Percentiles rank a stretch among this genome's conserved stretches.
Evolutionary conservation across 306 rosid genomes (phyloP).

Genomic region (Castanopsis chinensis): DNA sequence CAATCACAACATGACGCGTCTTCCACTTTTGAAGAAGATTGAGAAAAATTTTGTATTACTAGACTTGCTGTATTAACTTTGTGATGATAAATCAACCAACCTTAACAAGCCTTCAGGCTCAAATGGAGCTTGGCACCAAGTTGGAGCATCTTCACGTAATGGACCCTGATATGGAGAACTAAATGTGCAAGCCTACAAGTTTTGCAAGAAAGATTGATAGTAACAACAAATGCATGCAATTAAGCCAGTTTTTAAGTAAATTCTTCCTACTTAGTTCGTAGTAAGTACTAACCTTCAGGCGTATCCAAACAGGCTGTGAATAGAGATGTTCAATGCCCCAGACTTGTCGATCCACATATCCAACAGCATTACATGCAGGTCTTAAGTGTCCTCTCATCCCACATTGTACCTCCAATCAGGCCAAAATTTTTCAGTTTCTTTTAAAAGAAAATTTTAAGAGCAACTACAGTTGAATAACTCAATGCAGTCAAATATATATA

Average conservation of each 20-base stretch:
- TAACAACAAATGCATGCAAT: neutral
- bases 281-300: slow-evolving; percentile 50
- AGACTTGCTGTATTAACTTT: no score
- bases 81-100: slow-evolving; percentile 17
- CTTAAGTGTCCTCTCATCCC: slow-evolving; percentile 90
- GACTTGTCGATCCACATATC: slow-evolving; percentile 74
- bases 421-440: neutral
- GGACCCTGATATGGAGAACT: slow-evolving; percentile 45
- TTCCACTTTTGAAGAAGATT: no score
- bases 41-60: no score
- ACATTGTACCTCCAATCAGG: slow-evolving; percentile 55
- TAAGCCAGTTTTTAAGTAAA: no score
- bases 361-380: slow-evolving; percentile 91
- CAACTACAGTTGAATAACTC: neutral
- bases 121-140: slow-evolving; percentile 79
- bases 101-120: slow-evolving; percentile 92
- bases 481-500: neutral
- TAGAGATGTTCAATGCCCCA: slow-evolving; percentile 95
- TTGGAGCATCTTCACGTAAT: slow-evolving; percentile 60
- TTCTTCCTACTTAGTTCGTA: no score
- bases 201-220: neutral
- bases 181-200: slow-evolving; percentile 62
- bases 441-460: neutral
- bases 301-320: slow-evolving; percentile 74
- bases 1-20: no score